These are phyloP conservation scores for Elsinoe fawcettii DNA, from an alignment of 2,329 filamentous ascomycete species.

Conservation along the genomic window DNA sequence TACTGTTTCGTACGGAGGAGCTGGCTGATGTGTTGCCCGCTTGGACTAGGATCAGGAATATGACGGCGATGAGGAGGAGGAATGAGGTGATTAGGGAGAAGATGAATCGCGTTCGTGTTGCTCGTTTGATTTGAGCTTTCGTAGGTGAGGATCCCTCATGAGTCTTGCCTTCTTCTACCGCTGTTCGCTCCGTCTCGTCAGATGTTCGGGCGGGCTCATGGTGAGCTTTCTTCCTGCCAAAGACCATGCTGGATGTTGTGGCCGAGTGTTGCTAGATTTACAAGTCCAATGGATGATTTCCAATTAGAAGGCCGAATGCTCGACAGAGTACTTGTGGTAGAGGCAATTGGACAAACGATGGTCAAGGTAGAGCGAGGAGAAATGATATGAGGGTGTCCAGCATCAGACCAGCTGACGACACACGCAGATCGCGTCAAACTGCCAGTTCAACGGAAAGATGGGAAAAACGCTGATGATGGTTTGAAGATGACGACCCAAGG, in stretches of 20 bases:
- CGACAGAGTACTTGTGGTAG: too few species aligned
- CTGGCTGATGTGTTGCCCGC: conserved; percentile 62
- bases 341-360: not conserved
- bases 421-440: not conserved
- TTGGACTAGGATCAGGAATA: conserved; percentile 74
- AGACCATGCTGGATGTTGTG: not conserved
- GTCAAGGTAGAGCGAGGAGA: not conserved
- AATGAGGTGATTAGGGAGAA: conserved; percentile 59
- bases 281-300: too few species aligned
- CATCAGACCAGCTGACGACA: not conserved
- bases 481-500: not conserved
- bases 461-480: not conserved
- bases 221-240: conserved; percentile 4
- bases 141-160: conserved; percentile 23
- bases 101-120: conserved; percentile 48
- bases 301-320: too few species aligned
- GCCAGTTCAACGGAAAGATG: not conserved
- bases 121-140: conserved; percentile 38
- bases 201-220: conserved; percentile 1
- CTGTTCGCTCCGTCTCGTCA: conserved; percentile 7
- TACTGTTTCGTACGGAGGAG: conserved; percentile 54
- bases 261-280: too few species aligned
- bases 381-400: not conserved
- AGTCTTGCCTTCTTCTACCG: conserved; percentile 10
- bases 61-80: conserved; percentile 63